Evolutionary conservation across 2,329 filamentous ascomycete species (phyloP).

Genomic region (Phaeomoniella chlamydospora): DNA sequence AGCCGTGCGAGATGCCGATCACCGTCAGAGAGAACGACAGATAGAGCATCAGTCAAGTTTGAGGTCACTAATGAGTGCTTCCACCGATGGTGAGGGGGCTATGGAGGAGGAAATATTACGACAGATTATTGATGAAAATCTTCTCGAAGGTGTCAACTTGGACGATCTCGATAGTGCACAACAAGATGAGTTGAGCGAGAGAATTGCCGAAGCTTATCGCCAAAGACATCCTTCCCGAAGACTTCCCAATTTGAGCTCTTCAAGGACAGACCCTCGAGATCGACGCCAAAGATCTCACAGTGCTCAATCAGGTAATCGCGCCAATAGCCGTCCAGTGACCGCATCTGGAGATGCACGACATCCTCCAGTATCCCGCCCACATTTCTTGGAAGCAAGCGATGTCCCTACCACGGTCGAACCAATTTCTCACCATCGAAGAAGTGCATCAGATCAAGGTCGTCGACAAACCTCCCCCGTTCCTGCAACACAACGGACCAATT

Average conservation of each 20-base stretch:
- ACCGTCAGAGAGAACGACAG: slow-evolving; percentile 32
- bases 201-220: slow-evolving; percentile 78
- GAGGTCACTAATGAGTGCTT: slow-evolving; percentile 67
- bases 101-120: slow-evolving; percentile 74
- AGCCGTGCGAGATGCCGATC: slow-evolving; percentile 11
- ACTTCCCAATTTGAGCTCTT: background rate
- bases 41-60: slow-evolving; percentile 85
- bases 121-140: slow-evolving; percentile 75
- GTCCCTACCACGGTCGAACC: slow-evolving; percentile 1
- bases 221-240: slow-evolving; percentile 43
- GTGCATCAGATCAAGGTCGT: slow-evolving; percentile 14
- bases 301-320: background rate
- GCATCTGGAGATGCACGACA: background rate
- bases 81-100: slow-evolving; percentile 42
- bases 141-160: slow-evolving; percentile 77
- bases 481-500: slow-evolving; percentile 23
- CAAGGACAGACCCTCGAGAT: background rate
- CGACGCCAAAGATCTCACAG: slow-evolving; percentile 3
- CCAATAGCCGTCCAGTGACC: background rate
- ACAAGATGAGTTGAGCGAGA: slow-evolving; percentile 80
- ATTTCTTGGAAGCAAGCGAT: slow-evolving; percentile 10
- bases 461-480: slow-evolving; percentile 12
- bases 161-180: slow-evolving; percentile 72
- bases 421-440: slow-evolving; percentile 7
- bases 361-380: slow-evolving; percentile 8